phyloP scores from a whole-genome alignment of 306 rosid species.

The Malus orientalis region DNA sequence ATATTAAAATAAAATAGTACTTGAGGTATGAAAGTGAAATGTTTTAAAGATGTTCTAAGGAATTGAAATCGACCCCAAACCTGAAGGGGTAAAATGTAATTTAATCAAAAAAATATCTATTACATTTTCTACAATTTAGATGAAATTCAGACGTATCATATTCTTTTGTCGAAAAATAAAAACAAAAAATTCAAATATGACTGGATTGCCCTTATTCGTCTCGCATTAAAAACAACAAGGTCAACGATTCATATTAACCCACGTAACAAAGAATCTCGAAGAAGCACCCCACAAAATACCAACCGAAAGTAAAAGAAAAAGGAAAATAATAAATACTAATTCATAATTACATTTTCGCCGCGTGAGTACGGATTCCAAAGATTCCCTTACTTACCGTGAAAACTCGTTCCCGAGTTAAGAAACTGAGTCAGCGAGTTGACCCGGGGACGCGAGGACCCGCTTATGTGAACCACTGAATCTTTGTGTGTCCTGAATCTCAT shows the following conservation, averaged over 20 bases:
- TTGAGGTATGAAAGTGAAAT: too few species aligned
- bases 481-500: slow-evolving; percentile 52
- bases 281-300: neutral
- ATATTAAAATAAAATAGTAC: too few species aligned
- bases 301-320: neutral
- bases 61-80: too few species aligned
- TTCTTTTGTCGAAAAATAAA: too few species aligned
- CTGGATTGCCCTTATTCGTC: neutral
- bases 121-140: too few species aligned
- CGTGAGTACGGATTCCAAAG: slow-evolving; percentile 44
- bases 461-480: slow-evolving; percentile 34
- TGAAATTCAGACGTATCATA: too few species aligned
- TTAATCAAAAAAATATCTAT: too few species aligned
- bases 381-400: slow-evolving; percentile 19
- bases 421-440: slow-evolving; percentile 25
- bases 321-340: neutral
- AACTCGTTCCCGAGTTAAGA: slow-evolving; percentile 3
- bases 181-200: neutral
- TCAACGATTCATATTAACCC: slow-evolving; percentile 30
- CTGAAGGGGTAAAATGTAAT: too few species aligned
- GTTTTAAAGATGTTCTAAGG: too few species aligned
- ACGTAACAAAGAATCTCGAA: slow-evolving; percentile 32
- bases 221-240: neutral
- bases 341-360: slow-evolving; percentile 20
- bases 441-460: slow-evolving; percentile 67